Evolutionary conservation across 78 protist species (phyloP), one percentile per base, ranked within the genome.

Genomic region (Diacronema lutheri): DNA sequence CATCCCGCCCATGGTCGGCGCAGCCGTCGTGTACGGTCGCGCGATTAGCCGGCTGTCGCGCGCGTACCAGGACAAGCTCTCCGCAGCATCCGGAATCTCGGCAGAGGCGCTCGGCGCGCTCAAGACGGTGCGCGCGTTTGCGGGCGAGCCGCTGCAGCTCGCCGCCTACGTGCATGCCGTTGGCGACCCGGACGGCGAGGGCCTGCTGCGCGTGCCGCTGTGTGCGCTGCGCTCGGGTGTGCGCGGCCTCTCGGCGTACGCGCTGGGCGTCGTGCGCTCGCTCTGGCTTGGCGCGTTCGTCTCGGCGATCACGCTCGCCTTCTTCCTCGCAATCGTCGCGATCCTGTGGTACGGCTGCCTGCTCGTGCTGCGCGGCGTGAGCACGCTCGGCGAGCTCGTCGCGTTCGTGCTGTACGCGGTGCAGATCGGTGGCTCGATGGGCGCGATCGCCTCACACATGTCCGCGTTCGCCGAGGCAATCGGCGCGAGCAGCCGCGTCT

Each of bases 401-500:
- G 35, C 94, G 5, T 92, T 93, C 60, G 62, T 95, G 29, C 72
- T 95, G 55, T 88, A 90, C 87, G 90, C 94, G 4, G 41, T 95
- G 16, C 50, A 44, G 50, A 44, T 44, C 50, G 50, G 50, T 7
- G 50, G 66, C 10, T 21, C 65, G 37, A 0, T 87, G 65, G 95
- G 95, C 25, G 92, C 91, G 69, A 71, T 90, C 19, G 33, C 78
- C 46, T 74, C 92, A 25, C 62, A 72, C 72, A 41, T 89, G 58
- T 37, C 93, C 33, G 69, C 83, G 31, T 68, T 94, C 71, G 87
- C 90, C 92, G 61, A 72, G 29, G 95, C 97, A 0, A 61, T 91
- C 33, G 97, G 97, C 12, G 88, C 94, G 50, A 79, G 91, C 0
- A 88, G 56, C 46, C 76, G 98, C 23, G 90, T 95, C n/a, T 95